A percentile compares a stretch with the other conserved stretches of the same genome.
Evolutionary conservation across 495 filamentous ascomycete species (phyloP).

Genomic region (Jackrogersella multiformis): DNA sequence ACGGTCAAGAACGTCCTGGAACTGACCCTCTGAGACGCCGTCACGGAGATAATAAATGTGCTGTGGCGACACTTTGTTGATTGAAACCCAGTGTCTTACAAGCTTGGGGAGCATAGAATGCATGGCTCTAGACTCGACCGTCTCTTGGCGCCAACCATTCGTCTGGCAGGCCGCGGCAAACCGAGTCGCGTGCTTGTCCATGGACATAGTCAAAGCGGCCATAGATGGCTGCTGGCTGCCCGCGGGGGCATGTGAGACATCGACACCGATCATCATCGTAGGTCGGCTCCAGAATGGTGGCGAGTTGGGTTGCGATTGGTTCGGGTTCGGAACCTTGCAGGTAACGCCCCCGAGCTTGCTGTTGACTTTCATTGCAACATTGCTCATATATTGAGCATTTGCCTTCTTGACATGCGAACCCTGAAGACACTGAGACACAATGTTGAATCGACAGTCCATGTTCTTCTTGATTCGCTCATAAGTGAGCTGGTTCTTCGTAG

Average conservation of each 20-base stretch:
- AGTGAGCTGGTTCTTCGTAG: conserved; percentile 66
- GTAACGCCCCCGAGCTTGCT: conserved; percentile 92
- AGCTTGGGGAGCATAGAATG: conserved; percentile 68
- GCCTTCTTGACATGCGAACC: conserved; percentile 66
- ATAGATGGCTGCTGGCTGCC: conserved; percentile 69
- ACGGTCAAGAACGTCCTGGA: conserved; percentile 73
- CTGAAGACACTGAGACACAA: conserved; percentile 78
- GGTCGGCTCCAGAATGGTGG: conserved; percentile 56
- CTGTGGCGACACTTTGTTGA: conserved; percentile 62
- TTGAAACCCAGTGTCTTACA: conserved; percentile 68
- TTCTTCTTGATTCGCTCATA: conserved; percentile 86
- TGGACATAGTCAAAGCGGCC: conserved; percentile 86
- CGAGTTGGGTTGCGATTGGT: not conserved
- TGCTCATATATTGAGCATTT: conserved; percentile 81
- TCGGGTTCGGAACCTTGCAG: conserved; percentile 38
- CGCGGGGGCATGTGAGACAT: conserved; percentile 85
- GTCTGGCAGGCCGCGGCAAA: conserved; percentile 81
- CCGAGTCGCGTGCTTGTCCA: conserved; percentile 70
- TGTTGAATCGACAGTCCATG: conserved; percentile 80
- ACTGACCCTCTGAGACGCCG: conserved; percentile 90
- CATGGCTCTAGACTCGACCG: conserved; percentile 72
- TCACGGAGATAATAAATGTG: conserved; percentile 94
- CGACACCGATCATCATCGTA: conserved; percentile 84
- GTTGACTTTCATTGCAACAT: conserved; percentile 94
- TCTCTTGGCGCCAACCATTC: conserved; percentile 80